Conservation (phyloP, 75 land plant species). For the Selaginella tamariscina region DNA sequence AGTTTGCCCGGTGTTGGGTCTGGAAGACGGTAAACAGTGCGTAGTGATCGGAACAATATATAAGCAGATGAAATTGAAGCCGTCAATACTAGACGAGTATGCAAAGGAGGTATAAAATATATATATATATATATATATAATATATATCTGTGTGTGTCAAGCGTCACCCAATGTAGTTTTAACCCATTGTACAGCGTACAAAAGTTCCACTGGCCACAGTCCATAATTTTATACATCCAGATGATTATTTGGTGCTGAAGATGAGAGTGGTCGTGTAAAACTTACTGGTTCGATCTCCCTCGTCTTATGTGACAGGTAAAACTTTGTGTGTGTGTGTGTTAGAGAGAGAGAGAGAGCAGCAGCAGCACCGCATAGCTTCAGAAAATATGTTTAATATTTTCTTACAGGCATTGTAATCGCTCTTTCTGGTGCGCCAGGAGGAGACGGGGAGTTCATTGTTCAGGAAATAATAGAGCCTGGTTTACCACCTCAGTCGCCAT, state of each 20-base stretch:
- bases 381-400: constrained; percentile 1
- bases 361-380: too few species aligned
- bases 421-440: constrained; percentile 65
- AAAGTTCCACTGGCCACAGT: constrained; percentile 61
- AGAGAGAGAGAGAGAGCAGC: too few species aligned
- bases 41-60: constrained; percentile 86
- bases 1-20: constrained; percentile 67
- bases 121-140: too few species aligned
- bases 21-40: constrained; percentile 80
- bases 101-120: constrained; percentile 95
- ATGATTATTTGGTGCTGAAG: constrained; percentile 86
- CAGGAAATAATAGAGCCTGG: constrained; percentile 80
- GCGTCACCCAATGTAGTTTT: too few species aligned
- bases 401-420: constrained; percentile 69
- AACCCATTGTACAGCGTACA: constrained; percentile 85
- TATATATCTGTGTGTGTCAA: too few species aligned
- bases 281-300: constrained; percentile 45
- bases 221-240: constrained; percentile 74
- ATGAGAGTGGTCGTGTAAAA: constrained; percentile 97
- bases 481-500: constrained; percentile 59
- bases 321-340: background rate
- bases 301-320: constrained; percentile 77
- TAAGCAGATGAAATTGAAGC: constrained; percentile 98
- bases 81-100: constrained; percentile 89
- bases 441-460: constrained; percentile 75